Evolutionary conservation across 176 grass and related monocot species (phyloP).

Genomic region (Musa troglodytarum): DNA sequence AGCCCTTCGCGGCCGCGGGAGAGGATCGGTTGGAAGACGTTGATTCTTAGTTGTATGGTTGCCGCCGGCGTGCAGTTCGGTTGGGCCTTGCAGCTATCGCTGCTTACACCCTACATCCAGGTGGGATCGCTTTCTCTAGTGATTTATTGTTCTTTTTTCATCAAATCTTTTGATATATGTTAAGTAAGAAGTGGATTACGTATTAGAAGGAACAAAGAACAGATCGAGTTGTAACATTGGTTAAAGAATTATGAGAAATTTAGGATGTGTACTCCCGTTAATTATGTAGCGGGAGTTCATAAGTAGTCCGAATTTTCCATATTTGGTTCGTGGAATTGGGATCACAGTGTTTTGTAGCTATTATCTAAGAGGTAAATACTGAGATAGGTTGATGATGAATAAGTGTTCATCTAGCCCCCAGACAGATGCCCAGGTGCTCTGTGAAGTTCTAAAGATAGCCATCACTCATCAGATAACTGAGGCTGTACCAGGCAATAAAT

Average conservation of each 20-base stretch:
- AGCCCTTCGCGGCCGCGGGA: not conserved
- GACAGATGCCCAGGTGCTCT: too few species aligned
- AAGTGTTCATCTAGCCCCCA: too few species aligned
- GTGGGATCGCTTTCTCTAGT: not conserved
- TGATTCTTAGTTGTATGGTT: constrained; percentile 80
- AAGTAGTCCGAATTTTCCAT: too few species aligned
- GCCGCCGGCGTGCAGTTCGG: constrained; percentile 97
- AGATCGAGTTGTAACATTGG: not conserved
- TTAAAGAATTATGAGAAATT: not conserved
- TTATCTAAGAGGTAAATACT: too few species aligned
- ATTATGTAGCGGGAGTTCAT: too few species aligned
- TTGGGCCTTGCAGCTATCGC: constrained; percentile 93
- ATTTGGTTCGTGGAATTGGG: too few species aligned
- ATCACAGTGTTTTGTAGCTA: too few species aligned
- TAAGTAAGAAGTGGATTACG: not conserved
- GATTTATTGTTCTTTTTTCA: not conserved
- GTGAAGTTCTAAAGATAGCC: too few species aligned
- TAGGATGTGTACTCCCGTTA: not conserved
- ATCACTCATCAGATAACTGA: too few species aligned
- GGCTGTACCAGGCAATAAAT: too few species aligned
- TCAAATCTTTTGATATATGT: not conserved
- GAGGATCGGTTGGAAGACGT: constrained; percentile 29
- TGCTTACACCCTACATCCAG: constrained; percentile 97
- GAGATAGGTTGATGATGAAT: too few species aligned
- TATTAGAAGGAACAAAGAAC: not conserved